phyloP scores from a whole-genome alignment of 2,329 filamentous ascomycete genomes.

The Fusarium oligoseptatum region DNA sequence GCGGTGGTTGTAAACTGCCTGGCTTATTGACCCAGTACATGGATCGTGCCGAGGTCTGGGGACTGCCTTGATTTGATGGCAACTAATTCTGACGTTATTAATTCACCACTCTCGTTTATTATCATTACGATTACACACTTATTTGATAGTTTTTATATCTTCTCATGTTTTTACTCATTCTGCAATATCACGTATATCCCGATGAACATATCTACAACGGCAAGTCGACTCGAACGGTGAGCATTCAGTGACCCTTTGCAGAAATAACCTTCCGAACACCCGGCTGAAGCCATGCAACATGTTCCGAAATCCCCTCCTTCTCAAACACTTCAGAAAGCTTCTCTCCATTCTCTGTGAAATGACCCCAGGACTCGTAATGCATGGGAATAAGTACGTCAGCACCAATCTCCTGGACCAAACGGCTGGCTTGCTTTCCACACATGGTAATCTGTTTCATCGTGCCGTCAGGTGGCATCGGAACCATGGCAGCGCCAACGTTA shows the following conservation, averaged over 20 bases:
- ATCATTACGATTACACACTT: neutral
- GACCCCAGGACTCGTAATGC: slow-evolving; percentile 21
- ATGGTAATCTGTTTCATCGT: slow-evolving; percentile 11
- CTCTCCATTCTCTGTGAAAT: slow-evolving; percentile 5
- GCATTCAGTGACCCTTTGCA: neutral
- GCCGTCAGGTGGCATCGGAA: neutral
- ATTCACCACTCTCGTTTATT: neutral
- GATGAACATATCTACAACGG: neutral
- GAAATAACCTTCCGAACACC: neutral
- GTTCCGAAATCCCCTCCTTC: neutral
- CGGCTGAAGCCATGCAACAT: neutral
- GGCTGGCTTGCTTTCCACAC: slow-evolving; percentile 10
- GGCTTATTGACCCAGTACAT: neutral
- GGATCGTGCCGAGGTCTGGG: neutral
- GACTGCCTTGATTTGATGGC: neutral
- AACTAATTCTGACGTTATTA: neutral
- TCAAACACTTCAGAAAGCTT: neutral
- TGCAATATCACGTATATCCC: neutral
- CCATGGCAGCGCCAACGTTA: slow-evolving; percentile 4
- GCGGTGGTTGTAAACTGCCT: neutral
- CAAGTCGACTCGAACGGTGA: neutral
- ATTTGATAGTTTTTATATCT: neutral
- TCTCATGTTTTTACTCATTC: neutral
- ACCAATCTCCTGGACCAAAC: slow-evolving; percentile 1
- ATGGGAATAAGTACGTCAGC: slow-evolving; percentile 17